Conservation (phyloP, 2,329 filamentous ascomycete genomes). For the Aspergillus pseudonomiae region DNA sequence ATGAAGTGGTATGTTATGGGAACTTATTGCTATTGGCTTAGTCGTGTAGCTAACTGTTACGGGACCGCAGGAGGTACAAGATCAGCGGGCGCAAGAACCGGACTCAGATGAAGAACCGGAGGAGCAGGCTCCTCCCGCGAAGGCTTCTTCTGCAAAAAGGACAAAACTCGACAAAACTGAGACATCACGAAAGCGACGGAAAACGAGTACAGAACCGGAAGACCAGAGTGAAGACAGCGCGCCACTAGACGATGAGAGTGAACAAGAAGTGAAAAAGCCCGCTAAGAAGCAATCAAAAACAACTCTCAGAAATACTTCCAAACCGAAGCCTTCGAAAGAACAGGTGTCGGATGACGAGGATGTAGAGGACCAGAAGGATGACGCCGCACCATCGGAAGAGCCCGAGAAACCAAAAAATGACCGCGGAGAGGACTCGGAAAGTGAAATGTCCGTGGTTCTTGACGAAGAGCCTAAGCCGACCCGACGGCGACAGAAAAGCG, state of each 20-base stretch:
- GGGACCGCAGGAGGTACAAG: constrained; percentile 35
- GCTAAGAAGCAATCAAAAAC: constrained; percentile 15
- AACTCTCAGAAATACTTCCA: constrained; percentile 10
- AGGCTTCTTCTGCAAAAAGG: constrained; percentile 31
- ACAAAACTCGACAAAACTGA: constrained; percentile 24
- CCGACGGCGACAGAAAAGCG: constrained; percentile 51
- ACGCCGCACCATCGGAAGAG: constrained; percentile 24
- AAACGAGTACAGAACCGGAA: constrained; percentile 33
- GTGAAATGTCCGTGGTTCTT: constrained; percentile 73
- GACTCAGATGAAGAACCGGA: constrained; percentile 16
- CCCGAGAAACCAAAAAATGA: constrained; percentile 26
- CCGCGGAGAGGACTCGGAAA: constrained; percentile 57
- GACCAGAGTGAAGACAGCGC: constrained; percentile 21
- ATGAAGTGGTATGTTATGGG: constrained; percentile 51
- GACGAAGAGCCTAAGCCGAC: constrained; percentile 69
- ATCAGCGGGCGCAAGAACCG: constrained; percentile 24
- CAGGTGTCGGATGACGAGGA: constrained; percentile 13
- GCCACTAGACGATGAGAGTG: constrained; percentile 23
- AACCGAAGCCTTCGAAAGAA: constrained; percentile 17
- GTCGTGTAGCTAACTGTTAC: not conserved
- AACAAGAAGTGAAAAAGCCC: constrained; percentile 21
- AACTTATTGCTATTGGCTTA: not conserved
- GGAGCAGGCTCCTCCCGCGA: constrained; percentile 19
- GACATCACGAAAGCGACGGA: constrained; percentile 39
- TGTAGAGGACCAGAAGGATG: constrained; percentile 17